Evolutionary conservation across 2,329 filamentous ascomycete genomes (phyloP).

Genomic region (Beauveria medogensis): DNA sequence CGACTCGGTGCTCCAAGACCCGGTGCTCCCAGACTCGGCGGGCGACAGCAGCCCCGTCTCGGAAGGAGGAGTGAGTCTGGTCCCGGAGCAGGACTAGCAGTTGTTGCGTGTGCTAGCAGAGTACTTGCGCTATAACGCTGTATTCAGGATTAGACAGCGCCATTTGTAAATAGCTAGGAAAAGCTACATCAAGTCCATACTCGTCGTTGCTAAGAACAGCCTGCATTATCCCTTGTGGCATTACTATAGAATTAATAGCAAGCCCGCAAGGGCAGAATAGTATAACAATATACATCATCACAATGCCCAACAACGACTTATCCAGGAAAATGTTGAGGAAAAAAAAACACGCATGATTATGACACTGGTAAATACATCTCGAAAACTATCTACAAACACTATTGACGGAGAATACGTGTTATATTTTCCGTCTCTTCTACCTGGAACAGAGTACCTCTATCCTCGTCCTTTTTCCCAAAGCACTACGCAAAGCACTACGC

Average conservation of each 20-base stretch:
- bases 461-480: too few relatives aligned
- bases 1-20: constrained; percentile 36
- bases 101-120: not conserved
- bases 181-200: not conserved
- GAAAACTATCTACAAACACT: not conserved
- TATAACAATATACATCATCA: not conserved
- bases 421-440: not conserved
- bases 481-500: not conserved
- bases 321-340: too few relatives aligned
- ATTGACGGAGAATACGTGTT: not conserved
- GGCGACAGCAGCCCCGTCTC: constrained; percentile 10
- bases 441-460: not conserved
- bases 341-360: not conserved
- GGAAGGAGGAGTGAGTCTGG: not conserved
- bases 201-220: not conserved
- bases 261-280: not conserved
- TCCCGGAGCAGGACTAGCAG: not conserved
- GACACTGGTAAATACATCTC: not conserved
- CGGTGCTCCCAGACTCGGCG: constrained; percentile 26
- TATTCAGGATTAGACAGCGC: not conserved
- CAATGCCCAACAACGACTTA: too few relatives aligned
- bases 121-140: not conserved
- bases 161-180: not conserved
- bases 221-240: not conserved
- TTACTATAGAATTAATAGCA: not conserved